Base-by-base conservation (phyloP, 768 basidiomycete genomes). In the Rhizopogon roseolus region DNA sequence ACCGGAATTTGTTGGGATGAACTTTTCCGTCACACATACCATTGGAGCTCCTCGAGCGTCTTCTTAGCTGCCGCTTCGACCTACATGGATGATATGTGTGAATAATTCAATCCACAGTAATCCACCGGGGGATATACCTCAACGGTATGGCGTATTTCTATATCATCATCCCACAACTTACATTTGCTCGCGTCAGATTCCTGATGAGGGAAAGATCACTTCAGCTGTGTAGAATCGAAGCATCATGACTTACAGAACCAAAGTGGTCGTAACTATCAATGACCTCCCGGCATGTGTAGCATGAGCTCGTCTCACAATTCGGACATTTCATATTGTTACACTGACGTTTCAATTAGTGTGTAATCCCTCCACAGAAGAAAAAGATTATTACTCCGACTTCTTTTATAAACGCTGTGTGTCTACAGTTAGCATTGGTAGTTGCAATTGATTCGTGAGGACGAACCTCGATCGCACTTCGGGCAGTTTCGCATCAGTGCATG, bases 311-410 rank as follows among this genome's bases (percentile, higher is more conserved):
- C 1, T 42, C 57, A 62, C 94, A 96, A 55, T 85, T 71, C 1
- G 85, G 81, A 61, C 90, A 92, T 0, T 73, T 78, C 85, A 97
- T 95, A 67, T 96, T 95, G 79, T 96, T 96, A 72, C 94, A 96
- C 86, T 91, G 60, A 40, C 38, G 48, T 9, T 28, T 34, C 11
- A 6, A 48, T 41, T 6, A 28, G 54, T 27, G 32, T n/a, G 25
- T 40, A n/a, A 19, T n/a, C 10, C 6, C 17, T 25, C 6, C n/a
- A 7, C 7, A 40, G 29, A 17, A 43, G 19, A 27, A 42, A 3
- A 22, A 22, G 4, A 10, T 34, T 8, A 25, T 44, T 76, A 90
- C 90, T 8, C 90, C 91, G 42, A 65, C 62, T 57, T 90, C 87
- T 66, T 93, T 93, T 64, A 93, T 78, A 62, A 92, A 92, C 0